Conservation (phyloP, 352 stramenopile species). For the Phytopythium oedochilum region DNA sequence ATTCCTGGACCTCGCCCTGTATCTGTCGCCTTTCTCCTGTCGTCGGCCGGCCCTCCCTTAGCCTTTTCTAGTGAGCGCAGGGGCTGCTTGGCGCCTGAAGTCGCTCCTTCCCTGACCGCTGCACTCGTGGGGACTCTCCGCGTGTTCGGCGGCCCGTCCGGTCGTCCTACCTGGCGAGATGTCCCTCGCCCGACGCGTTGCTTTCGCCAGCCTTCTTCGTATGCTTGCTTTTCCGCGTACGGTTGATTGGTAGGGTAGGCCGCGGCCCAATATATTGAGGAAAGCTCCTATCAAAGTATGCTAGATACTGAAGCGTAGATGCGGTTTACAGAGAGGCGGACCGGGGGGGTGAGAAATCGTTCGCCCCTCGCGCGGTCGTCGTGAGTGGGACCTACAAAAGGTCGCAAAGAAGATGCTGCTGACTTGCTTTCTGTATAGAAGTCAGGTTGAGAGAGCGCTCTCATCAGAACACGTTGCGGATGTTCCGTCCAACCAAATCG, state of each 20-base stretch:
- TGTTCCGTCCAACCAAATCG: too few species aligned
- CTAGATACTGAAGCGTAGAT: slow-evolving; percentile 12
- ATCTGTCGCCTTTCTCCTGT: not conserved
- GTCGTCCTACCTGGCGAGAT: not conserved
- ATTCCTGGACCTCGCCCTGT: slow-evolving; percentile 19
- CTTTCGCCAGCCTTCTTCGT: slow-evolving; percentile 12
- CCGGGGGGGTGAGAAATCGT: not conserved
- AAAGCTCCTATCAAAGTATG: slow-evolving; percentile 9
- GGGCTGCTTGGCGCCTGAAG: too few species aligned
- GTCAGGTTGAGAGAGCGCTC: not conserved
- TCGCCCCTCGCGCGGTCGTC: not conserved
- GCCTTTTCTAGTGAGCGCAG: not conserved
- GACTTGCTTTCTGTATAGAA: not conserved
- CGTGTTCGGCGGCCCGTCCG: slow-evolving; percentile 7
- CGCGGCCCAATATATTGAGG: slow-evolving; percentile 9
- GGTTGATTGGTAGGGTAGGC: slow-evolving; percentile 41
- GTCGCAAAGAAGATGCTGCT: not conserved
- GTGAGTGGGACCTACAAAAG: not conserved
- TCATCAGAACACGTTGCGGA: too few species aligned
- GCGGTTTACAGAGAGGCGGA: slow-evolving; percentile 1
- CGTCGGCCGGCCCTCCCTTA: too few species aligned
- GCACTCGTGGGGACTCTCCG: slow-evolving; percentile 1
- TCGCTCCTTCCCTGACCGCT: too few species aligned
- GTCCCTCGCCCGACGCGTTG: slow-evolving; percentile 1
- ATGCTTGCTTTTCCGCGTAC: not conserved